Conservation (phyloP, 2,329 filamentous ascomycete species). For the Colletotrichum karsti region DNA sequence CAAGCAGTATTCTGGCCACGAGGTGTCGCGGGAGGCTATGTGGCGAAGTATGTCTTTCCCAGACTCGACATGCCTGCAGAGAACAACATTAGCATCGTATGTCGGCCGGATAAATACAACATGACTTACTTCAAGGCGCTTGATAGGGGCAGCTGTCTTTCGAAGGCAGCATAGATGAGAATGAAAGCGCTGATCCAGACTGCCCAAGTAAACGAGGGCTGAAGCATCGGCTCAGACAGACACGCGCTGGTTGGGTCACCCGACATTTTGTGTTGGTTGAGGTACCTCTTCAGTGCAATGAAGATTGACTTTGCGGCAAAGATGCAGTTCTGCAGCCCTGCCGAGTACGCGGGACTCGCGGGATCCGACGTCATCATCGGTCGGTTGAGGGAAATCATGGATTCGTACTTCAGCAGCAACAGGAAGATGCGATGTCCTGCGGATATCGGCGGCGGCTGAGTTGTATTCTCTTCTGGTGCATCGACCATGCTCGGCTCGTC, state of each 20-base stretch:
- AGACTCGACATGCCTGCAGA: slow-evolving; percentile 36
- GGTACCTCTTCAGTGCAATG: slow-evolving; percentile 44
- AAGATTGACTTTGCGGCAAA: slow-evolving; percentile 57
- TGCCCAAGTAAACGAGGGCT: slow-evolving; percentile 62
- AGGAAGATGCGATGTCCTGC: slow-evolving; percentile 51
- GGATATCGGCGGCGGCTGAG: slow-evolving; percentile 27
- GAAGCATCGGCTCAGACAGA: slow-evolving; percentile 45
- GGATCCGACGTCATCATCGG: slow-evolving; percentile 56
- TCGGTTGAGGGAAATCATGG: slow-evolving; percentile 58
- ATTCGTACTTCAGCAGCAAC: slow-evolving; percentile 55
- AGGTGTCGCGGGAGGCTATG: slow-evolving; percentile 38
- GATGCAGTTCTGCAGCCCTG: slow-evolving; percentile 60
- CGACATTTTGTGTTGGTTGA: slow-evolving; percentile 23
- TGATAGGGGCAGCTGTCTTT: slow-evolving; percentile 47
- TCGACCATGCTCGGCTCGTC: slow-evolving; percentile 37
- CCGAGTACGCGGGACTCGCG: slow-evolving; percentile 52
- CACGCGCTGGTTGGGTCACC: slow-evolving; percentile 10
- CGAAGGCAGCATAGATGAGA: slow-evolving; percentile 57
- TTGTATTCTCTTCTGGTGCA: slow-evolving; percentile 14
- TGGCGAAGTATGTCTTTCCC: slow-evolving; percentile 38
- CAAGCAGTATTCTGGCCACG: slow-evolving; percentile 43
- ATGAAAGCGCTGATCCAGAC: slow-evolving; percentile 63
- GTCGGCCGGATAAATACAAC: rapidly evolving
- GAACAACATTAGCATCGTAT: neutral
- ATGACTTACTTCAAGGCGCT: slow-evolving; percentile 47